phyloP scores from a whole-genome alignment of 306 rosid species.

The Cajanus cajan region DNA sequence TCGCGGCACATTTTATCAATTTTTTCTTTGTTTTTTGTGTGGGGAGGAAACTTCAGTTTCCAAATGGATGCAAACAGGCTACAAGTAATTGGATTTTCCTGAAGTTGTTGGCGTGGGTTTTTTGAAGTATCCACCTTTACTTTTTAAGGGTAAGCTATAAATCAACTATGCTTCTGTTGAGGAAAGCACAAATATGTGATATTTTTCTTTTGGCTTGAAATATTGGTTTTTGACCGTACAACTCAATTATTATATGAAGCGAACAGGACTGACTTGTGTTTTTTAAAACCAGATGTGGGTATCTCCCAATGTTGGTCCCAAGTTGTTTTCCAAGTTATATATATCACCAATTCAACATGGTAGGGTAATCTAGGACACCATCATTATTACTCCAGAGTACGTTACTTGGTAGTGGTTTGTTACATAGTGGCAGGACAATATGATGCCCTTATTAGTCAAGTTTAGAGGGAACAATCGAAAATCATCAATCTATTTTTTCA shows the following conservation, averaged over 20 bases:
- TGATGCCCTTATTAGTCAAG: constrained; percentile 4
- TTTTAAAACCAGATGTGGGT: background rate
- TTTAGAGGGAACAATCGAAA: background rate
- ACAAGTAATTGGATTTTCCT: background rate
- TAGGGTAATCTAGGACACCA: background rate
- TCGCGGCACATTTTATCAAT: too few relatives aligned
- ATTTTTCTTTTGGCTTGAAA: background rate
- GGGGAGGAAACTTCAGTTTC: background rate
- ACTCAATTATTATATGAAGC: background rate
- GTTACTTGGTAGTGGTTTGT: background rate
- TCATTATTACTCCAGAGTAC: background rate
- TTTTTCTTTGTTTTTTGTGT: too few relatives aligned
- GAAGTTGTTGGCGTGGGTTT: background rate
- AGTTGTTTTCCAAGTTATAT: too few relatives aligned
- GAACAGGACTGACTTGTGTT: background rate
- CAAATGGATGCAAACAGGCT: background rate
- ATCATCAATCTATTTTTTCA: background rate
- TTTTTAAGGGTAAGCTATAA: background rate
- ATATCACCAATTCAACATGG: too few relatives aligned
- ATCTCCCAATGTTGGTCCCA: background rate
- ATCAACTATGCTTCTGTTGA: background rate
- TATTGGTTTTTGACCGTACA: background rate
- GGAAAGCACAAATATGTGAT: background rate
- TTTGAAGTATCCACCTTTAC: background rate
- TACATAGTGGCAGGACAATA: background rate